A percentile compares a stretch with the other conserved stretches of the same genome.
Evolutionary conservation across 257 asterid species (phyloP).

Genomic region (Misopates orontium): DNA sequence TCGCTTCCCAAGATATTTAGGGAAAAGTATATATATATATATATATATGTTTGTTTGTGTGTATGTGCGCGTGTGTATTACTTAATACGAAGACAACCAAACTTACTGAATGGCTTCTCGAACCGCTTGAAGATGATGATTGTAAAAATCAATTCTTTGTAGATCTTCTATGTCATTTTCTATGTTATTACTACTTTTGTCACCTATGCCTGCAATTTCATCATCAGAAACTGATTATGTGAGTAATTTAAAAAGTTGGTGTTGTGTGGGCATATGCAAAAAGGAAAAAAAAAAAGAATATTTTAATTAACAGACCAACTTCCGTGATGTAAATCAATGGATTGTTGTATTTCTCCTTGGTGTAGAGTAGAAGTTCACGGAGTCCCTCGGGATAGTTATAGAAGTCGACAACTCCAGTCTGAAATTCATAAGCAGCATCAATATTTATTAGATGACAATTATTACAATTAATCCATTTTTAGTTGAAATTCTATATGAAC

Average conservation of each 20-base stretch:
- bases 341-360: slow-evolving; percentile 1
- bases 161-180: background rate
- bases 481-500: too few species aligned
- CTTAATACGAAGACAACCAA: background rate
- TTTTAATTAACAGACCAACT: background rate
- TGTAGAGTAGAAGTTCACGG: slow-evolving; percentile 1
- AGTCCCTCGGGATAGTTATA: background rate
- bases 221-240: too few species aligned
- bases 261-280: too few species aligned
- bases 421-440: background rate
- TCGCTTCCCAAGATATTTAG: too few species aligned
- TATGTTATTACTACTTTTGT: background rate
- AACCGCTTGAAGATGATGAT: slow-evolving; percentile 1
- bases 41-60: too few species aligned
- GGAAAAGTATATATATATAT: too few species aligned
- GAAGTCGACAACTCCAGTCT: background rate
- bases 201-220: background rate
- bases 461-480: too few species aligned
- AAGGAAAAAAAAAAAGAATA: background rate
- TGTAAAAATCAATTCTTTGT: slow-evolving; percentile 5
- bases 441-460: background rate
- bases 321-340: slow-evolving; percentile 1
- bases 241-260: too few species aligned
- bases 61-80: too few species aligned
- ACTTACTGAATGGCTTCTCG: slow-evolving; percentile 3